Evolutionary conservation across 805 yeast genomes (phyloP), one percentile per base, ranked within the genome.

Genomic region (Metschnikowia santaceciliae): DNA sequence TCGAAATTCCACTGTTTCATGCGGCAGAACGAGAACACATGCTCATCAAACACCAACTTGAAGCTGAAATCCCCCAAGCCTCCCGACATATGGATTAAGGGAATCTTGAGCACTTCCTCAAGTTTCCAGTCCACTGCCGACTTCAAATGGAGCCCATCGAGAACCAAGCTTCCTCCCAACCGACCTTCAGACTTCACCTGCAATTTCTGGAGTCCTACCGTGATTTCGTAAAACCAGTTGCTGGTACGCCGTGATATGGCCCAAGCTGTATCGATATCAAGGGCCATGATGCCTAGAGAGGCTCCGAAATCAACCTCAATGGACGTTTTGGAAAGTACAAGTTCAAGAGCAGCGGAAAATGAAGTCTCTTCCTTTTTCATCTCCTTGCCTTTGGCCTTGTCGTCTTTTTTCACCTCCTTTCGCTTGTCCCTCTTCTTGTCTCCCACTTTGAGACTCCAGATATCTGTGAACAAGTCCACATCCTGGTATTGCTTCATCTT

Each of bases 401-500:
- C 23, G 38, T 17, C 20, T 4, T 17, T 23, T 8, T 30, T 30
- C 44, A 3, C 7, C 6, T 13, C 38, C 15, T 11, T 34, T n/a
- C 11, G 23, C 33, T 22, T n/a, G 3, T 38, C 23, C 23, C 17
- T 30, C 30, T 32, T 19, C 23, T 41, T 26, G 4, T 32, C 38
- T 17, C 39, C 14, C 20, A 7, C 38, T 23, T 49, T 47, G 0
- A 92, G 85, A 20, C 78, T 63, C 97, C 97, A 90, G 32, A 89
- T 82, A 67, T 91, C 96, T 50, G 75, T 75, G 68, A 94, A 94
- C 26, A 91, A 67, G 47, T 87, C 85, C 50, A 92, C 67, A 64
- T 94, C 97, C 63, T 91, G 97, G 47, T 88, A 74, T 64, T 94
- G 97, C 58, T 88, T 88, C 53, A 90, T 74, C 58, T 89, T 88